Percentiles rank a stretch among this genome's conserved stretches.
These are phyloP conservation scores for Bryoglossum gracile DNA, from an alignment of 495 filamentous ascomycete genomes.

Conservation along the genomic window DNA sequence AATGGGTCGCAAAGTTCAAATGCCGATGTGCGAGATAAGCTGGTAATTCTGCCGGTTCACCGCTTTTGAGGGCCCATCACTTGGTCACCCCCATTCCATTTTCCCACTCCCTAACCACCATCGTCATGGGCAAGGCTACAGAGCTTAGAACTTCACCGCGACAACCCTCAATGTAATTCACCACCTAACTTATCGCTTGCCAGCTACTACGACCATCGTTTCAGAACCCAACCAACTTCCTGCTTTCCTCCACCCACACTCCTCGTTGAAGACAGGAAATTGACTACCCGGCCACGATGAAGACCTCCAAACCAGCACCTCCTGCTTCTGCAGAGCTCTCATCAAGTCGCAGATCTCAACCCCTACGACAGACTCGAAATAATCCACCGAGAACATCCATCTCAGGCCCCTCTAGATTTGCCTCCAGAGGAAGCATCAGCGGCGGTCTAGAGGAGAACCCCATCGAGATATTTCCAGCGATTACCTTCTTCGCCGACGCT, in stretches of 20 bases:
- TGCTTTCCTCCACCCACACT: too few relatives aligned
- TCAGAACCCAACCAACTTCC: too few relatives aligned
- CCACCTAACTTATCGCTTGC: conserved; percentile 1
- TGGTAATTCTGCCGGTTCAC: too few relatives aligned
- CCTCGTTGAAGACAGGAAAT: too few relatives aligned
- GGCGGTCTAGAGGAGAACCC: conserved; percentile 33
- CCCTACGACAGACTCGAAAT: conserved; percentile 51
- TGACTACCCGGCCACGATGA: conserved; percentile 38
- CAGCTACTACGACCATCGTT: neutral
- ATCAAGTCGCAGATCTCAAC: conserved; percentile 49
- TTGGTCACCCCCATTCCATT: too few relatives aligned
- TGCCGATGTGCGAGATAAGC: too few relatives aligned
- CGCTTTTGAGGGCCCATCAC: too few relatives aligned
- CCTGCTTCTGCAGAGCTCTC: conserved; percentile 32
- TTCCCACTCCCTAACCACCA: too few relatives aligned
- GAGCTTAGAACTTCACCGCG: neutral
- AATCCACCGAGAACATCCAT: conserved; percentile 44
- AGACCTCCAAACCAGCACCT: conserved; percentile 39
- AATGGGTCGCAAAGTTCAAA: too few relatives aligned
- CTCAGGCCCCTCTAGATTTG: conserved; percentile 33
- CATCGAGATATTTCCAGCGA: conserved; percentile 76
- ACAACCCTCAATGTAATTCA: conserved; percentile 18
- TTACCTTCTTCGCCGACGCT: conserved; percentile 89
- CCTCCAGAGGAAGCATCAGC: conserved; percentile 34
- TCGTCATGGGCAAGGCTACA: neutral